Evolutionary conservation across 2,329 filamentous ascomycete genomes (phyloP).

Genomic region (Clarireedia monteithiana): DNA sequence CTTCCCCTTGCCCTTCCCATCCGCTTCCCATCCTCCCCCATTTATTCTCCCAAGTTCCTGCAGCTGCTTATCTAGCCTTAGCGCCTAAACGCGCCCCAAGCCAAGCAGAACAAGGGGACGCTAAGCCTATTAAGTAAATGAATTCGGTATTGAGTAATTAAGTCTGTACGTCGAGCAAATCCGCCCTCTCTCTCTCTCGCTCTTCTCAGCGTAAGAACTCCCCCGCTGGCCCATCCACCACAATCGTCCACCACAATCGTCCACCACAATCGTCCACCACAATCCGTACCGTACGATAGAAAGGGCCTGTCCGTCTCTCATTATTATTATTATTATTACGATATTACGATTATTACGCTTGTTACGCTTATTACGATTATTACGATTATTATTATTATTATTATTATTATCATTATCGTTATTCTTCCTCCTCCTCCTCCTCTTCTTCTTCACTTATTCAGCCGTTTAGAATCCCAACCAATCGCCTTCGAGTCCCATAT

Average conservation of each 20-base stretch:
- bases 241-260: neutral
- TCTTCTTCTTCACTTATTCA: neutral
- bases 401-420: too few relatives aligned
- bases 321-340: too few relatives aligned
- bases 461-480: neutral
- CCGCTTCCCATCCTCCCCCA: neutral
- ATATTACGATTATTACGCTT: too few relatives aligned
- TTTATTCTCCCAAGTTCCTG: neutral
- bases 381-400: too few relatives aligned
- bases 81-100: conserved; percentile 4
- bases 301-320: too few relatives aligned
- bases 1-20: too few relatives aligned
- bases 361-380: too few relatives aligned
- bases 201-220: neutral
- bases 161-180: conserved; percentile 3
- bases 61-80: conserved; percentile 15
- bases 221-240: too few relatives aligned
- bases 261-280: neutral
- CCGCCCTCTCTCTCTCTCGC: neutral
- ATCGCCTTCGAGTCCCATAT: too few relatives aligned
- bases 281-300: neutral
- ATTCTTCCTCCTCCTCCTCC: neutral
- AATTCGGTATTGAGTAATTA: too few relatives aligned
- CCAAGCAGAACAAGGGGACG: too few relatives aligned
- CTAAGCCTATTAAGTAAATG: too few relatives aligned